Conservation (phyloP, 768 basidiomycete genomes). For the Strobilomyces dryophilus region DNA sequence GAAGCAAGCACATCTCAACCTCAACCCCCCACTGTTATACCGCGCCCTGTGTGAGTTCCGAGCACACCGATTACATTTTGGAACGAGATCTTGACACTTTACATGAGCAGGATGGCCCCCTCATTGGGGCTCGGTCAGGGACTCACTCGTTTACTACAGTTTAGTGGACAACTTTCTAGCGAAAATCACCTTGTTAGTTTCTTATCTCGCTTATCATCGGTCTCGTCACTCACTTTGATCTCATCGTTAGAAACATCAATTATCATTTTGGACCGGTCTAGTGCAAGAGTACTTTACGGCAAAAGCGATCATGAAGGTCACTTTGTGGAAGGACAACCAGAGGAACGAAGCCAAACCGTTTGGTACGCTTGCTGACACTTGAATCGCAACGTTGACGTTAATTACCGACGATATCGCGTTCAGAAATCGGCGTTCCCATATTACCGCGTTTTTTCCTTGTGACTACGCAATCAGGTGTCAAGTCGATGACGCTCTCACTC, state of each 20-base stretch:
- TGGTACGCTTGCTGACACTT: conserved; percentile 45
- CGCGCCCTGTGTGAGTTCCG: conserved; percentile 31
- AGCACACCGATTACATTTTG: neutral
- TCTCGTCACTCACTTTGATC: conserved; percentile 3
- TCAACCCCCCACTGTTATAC: conserved; percentile 23
- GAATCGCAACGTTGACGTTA: conserved; percentile 2
- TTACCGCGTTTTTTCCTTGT: conserved; percentile 83
- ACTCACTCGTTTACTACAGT: conserved; percentile 59
- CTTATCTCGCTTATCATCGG: neutral
- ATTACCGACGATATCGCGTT: conserved; percentile 9
- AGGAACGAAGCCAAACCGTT: conserved; percentile 79
- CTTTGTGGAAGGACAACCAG: conserved; percentile 85
- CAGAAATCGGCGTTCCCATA: conserved; percentile 78
- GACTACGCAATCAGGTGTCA: conserved; percentile 79
- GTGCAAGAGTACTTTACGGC: conserved; percentile 69
- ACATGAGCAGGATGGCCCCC: conserved; percentile 27
- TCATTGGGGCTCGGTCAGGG: conserved; percentile 59
- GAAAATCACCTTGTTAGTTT: conserved; percentile 45
- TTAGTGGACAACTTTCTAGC: conserved; percentile 59
- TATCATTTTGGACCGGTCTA: conserved; percentile 63
- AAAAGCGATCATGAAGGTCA: conserved; percentile 71
- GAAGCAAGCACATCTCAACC: conserved; percentile 32
- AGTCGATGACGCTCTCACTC: conserved; percentile 74
- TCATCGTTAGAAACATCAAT: conserved; percentile 49
- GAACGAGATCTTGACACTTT: conserved; percentile 14